phyloP scores from a whole-genome alignment of 1,284 basidiomycete genomes.

The Taiwanofungus camphoratus region DNA sequence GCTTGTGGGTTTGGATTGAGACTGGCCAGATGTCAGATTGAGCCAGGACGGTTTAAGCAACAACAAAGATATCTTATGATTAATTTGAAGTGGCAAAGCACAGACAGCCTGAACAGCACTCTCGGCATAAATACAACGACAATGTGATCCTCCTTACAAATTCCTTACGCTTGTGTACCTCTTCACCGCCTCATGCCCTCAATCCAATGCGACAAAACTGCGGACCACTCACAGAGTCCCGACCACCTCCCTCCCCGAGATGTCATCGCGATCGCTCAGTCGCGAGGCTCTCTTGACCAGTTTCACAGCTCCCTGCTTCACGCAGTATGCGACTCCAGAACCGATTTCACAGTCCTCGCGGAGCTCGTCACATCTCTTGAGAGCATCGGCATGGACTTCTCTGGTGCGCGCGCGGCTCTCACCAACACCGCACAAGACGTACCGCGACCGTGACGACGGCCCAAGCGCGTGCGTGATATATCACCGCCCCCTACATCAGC shows the following conservation, averaged over 20 bases:
- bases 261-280: constrained; percentile 4
- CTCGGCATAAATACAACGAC: too few relatives aligned
- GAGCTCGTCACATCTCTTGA: constrained; percentile 3
- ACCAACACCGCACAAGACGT: background rate
- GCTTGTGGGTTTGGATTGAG: too few relatives aligned
- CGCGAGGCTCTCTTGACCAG: constrained; percentile 5
- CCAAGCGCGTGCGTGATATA: constrained; percentile 6
- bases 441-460: constrained; percentile 3
- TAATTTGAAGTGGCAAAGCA: too few relatives aligned
- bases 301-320: background rate
- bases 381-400: constrained; percentile 8
- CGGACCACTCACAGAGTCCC: background rate
- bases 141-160: too few relatives aligned
- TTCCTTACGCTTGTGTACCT: too few relatives aligned
- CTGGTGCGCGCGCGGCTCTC: background rate
- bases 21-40: too few relatives aligned
- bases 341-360: background rate
- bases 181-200: background rate
- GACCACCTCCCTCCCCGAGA: constrained; percentile 1
- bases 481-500: constrained; percentile 4
- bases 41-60: too few relatives aligned
- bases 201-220: background rate
- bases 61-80: too few relatives aligned
- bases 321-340: background rate
- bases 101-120: too few relatives aligned